Evolutionary conservation across 768 basidiomycete species (phyloP).

Genomic region (Boletus rubropictus): DNA sequence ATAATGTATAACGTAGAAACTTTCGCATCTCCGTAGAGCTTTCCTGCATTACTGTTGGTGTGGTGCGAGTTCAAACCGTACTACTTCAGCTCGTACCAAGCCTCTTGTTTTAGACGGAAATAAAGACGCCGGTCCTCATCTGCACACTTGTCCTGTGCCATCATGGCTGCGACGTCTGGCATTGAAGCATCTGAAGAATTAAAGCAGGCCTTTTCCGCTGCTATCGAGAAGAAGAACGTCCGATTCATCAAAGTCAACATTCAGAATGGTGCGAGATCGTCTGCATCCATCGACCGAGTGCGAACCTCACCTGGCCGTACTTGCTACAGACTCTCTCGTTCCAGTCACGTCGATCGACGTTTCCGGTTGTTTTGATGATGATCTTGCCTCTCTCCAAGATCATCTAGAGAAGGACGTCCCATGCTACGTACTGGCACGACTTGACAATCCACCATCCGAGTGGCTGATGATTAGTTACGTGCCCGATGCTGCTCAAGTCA

Average conservation of each 20-base stretch:
- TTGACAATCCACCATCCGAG: slow-evolving; percentile 53
- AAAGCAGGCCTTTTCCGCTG: slow-evolving; percentile 49
- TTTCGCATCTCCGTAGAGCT: slow-evolving; percentile 7
- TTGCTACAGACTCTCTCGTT: slow-evolving; percentile 58
- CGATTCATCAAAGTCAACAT: slow-evolving; percentile 79
- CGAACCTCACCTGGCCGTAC: slow-evolving; percentile 23
- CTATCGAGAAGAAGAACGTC: slow-evolving; percentile 42
- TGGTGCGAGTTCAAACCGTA: neutral
- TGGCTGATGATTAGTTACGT: slow-evolving; percentile 80
- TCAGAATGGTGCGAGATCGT: slow-evolving; percentile 53
- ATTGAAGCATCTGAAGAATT: slow-evolving; percentile 61
- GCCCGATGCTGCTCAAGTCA: slow-evolving; percentile 73
- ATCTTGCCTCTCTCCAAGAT: slow-evolving; percentile 53
- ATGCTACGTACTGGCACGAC: slow-evolving; percentile 68
- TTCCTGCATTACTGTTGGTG: slow-evolving; percentile 10
- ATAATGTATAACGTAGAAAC: slow-evolving; percentile 33
- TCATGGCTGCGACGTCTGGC: slow-evolving; percentile 72
- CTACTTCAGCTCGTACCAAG: neutral
- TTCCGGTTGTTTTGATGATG: slow-evolving; percentile 51
- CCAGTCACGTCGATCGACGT: slow-evolving; percentile 47
- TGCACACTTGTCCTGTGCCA: neutral
- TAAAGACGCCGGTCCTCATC: neutral
- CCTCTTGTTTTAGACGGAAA: too few relatives aligned
- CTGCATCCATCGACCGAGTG: slow-evolving; percentile 3
- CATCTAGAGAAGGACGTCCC: slow-evolving; percentile 57